Base-by-base conservation (phyloP, 2,329 filamentous ascomycete genomes). In the Cytospora piceae region DNA sequence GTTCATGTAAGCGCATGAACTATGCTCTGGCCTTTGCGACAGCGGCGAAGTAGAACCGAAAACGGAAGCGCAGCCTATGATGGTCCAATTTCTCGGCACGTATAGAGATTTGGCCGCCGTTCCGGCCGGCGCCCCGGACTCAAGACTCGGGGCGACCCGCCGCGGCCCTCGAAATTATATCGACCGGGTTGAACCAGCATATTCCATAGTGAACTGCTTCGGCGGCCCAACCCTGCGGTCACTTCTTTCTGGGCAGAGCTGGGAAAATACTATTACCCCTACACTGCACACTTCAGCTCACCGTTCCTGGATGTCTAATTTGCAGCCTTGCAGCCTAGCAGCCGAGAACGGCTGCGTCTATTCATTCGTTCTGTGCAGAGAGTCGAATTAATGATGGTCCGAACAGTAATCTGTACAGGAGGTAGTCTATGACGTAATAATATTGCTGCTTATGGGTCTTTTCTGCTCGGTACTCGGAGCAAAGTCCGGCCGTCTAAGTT, bases 401-500 rank as follows among this genome's bases (percentile, higher is more conserved):
- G 11, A 20, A 5, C 51, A n/a, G 32, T 17, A 15, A 8, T 7
- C 15, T 20, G 3, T 20, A 3, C 34, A n/a, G 32, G 9, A 15
- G 17, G 22, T 46, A 58, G 24, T 42, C 29, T 24, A 51, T 65
- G 42, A 65, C 62, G 65, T 67, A 57, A 65, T 34, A 34, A 9
- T 2, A 34, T 11, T 11, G 32, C n/a, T 31, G 55, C n/a, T 34
- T 56, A 42, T 46, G 29, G 49, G 39, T 34, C 53, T 51, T 15
- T 29, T 27, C 6, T 20, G 6, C 22, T 68, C 70, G 69, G 69
- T 64, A 51, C 58, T 69, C 70, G 70, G 70, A 65, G 39, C 60
- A 70, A 71, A 66, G 68, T 70, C 66, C 22, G 32, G 29, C 70
- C 70, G 70, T 53, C 64, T 66, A 52, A 66, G 63, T 66, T 65